These are phyloP conservation scores for Tetraselmis chui DNA, from an alignment of 139 green algal species.

Conservation along the genomic window DNA sequence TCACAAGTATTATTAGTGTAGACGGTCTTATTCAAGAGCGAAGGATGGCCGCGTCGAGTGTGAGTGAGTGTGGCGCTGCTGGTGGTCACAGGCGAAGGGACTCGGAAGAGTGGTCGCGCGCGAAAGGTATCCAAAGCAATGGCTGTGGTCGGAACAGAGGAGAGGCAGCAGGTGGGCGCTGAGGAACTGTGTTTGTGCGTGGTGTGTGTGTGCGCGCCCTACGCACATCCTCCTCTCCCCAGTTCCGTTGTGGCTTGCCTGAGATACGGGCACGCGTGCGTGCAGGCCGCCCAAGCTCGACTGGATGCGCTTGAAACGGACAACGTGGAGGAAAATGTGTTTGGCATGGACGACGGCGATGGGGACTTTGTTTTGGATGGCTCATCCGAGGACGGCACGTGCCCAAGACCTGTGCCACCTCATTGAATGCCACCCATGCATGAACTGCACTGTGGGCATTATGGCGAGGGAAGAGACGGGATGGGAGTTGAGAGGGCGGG, in stretches of 20 bases:
- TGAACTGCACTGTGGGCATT: too few species aligned
- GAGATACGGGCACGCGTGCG: too few species aligned
- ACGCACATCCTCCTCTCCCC: too few species aligned
- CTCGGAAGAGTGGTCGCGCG: not conserved
- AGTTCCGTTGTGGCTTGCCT: not conserved
- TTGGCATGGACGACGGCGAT: slow-evolving; percentile 16
- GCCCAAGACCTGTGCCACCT: too few species aligned
- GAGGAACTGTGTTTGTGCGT: not conserved
- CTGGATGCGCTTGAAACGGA: slow-evolving; percentile 72
- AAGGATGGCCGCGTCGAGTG: too few species aligned
- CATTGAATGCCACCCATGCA: too few species aligned
- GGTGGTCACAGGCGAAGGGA: not conserved
- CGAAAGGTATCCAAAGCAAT: slow-evolving; percentile 68
- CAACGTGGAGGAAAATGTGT: slow-evolving; percentile 18
- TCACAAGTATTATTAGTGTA: too few species aligned
- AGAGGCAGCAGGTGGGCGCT: slow-evolving; percentile 39
- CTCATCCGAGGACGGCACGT: slow-evolving; percentile 32
- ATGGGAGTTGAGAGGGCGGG: too few species aligned
- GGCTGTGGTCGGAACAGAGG: slow-evolving; percentile 52
- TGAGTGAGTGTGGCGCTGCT: too few species aligned
- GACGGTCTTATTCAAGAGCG: too few species aligned
- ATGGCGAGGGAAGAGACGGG: too few species aligned
- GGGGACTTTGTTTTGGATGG: slow-evolving; percentile 47
- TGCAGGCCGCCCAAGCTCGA: slow-evolving; percentile 49
- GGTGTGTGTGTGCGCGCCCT: too few species aligned